Percentiles rank a stretch among this genome's conserved stretches.
Evolutionary conservation across 768 basidiomycete species (phyloP).

Genomic region (Amanita polypyramis): DNA sequence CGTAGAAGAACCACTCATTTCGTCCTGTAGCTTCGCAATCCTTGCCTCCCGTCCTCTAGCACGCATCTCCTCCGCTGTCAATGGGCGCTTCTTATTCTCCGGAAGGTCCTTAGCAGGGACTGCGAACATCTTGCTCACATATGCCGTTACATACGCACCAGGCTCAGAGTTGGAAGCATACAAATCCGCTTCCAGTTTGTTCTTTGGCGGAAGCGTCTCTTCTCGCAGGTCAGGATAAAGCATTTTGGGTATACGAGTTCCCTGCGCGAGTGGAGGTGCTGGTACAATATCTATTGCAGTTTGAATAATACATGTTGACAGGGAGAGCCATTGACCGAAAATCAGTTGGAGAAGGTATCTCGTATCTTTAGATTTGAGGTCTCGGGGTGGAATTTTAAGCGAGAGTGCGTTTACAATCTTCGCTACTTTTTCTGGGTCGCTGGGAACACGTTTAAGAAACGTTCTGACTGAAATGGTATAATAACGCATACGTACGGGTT

Average conservation of each 20-base stretch:
- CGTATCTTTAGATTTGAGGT: slow-evolving; percentile 86
- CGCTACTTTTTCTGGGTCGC: slow-evolving; percentile 78
- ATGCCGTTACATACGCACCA: slow-evolving; percentile 62
- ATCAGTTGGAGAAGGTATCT: slow-evolving; percentile 76
- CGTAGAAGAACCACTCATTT: slow-evolving; percentile 5
- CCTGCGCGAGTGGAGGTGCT: slow-evolving; percentile 73
- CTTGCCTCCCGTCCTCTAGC: slow-evolving; percentile 46
- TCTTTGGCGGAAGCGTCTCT: slow-evolving; percentile 48
- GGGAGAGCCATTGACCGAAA: slow-evolving; percentile 92
- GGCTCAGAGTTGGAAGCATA: slow-evolving; percentile 56
- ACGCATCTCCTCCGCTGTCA: slow-evolving; percentile 82
- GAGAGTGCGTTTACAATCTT: slow-evolving; percentile 82
- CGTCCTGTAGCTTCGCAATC: slow-evolving; percentile 21
- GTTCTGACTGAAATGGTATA: background rate
- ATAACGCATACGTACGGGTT: slow-evolving; percentile 66
- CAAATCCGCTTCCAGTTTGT: slow-evolving; percentile 76
- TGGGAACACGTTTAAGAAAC: slow-evolving; percentile 21
- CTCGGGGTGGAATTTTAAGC: slow-evolving; percentile 78
- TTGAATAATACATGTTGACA: slow-evolving; percentile 90
- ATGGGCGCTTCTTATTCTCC: slow-evolving; percentile 65
- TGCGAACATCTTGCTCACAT: slow-evolving; percentile 99
- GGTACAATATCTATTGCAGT: slow-evolving; percentile 91
- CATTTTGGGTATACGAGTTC: slow-evolving; percentile 81
- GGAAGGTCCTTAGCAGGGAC: slow-evolving; percentile 74
- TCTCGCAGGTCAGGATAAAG: slow-evolving; percentile 73